Base-by-base conservation (phyloP, 257 asterid species). In the Hygrophila difformis region DNA sequence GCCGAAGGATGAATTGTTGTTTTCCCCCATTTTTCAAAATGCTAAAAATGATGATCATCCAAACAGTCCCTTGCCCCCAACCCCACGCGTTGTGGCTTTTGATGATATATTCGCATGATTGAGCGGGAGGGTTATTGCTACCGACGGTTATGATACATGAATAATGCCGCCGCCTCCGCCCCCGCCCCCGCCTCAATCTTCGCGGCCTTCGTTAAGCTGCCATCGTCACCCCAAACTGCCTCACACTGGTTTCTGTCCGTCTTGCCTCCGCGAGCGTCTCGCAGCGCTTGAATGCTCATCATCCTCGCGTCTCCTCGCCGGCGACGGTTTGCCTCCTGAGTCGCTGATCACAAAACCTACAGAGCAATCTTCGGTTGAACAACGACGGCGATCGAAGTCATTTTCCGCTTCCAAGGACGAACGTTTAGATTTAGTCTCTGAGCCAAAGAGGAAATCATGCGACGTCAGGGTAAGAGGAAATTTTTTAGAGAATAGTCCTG, bases 181-280 rank as follows among this genome's bases (percentile, higher is more conserved):
- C n/a, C n/a, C n/a, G 2, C 78, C 68, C 22, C 88, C 87, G 12
- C 77, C 81, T 16, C 97, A 80, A 67, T 94, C 93, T 22, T 94
- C 88, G 64, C 82, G 96, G 16, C 75, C 94, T 18, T 85, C 97
- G 6, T 85, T 89, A 77, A 79, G 94, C 65, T 89, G 98, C 60
- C 94, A 89, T 79, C 79, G 78, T 41, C 98, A 89, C 69, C 94
- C 98, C 0, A 46, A 57, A 38, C 94, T 85, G 74, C 74, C 79
- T 58, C 85, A 82, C 73, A 68, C 78, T 3, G 98, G 96, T 2
- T 89, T 89, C 62, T 89, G 98, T 56, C 94, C 98, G 2, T 72
- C 84, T 26, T 89, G 98, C 43, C 94, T 89, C 64, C 82, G 88
- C 61, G 94, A 89, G 50, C 95, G 98, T 31, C 94, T 89, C 60